Base-by-base conservation (phyloP, 148 eudicot species). In the Tetragonia tetragonoides region DNA sequence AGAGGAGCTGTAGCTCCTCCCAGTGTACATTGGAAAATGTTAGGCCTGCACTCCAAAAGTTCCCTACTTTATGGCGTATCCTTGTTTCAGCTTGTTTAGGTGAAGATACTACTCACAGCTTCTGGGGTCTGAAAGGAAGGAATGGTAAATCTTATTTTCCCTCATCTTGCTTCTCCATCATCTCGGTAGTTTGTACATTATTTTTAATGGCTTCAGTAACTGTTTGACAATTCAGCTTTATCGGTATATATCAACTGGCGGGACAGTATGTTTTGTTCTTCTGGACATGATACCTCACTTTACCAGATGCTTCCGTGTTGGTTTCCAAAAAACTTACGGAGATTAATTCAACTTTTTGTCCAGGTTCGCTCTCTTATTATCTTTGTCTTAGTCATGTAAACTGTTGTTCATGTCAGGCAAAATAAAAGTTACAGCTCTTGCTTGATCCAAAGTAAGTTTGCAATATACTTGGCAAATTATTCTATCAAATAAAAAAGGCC, bases 21-120 rank as follows among this genome's bases (percentile, higher is more conserved):
- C 99, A 95, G 78, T 93, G 97, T 87, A 95, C 99, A 66, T 80
- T 95, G 86, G 99, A 95, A 88, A 95, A 95, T 84, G 93, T 95
- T 77, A 90, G 92, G 79, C 94, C 97, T 64, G 89, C 92, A 20
- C 88, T 95, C 38, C 94, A 90, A 81, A 90, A 88, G 75, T 95
- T 91, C 80, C 95, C 99, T 75, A 91, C 95, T 59, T 78, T 95
- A 49, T 93, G 97, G 99, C 90, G 89, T 76, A 79, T 86, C 39
- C 89, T 95, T 66, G 81, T 91, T 75, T 83, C 94, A 73, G 94
- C 97, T 79, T 93, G 92, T 84, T 89, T 95, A 84, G 93, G 92
- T 77, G 94, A 95, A 82, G 96, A 91, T 81, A 75, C 87, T n/a
- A 73, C 83, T 68, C 85, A 79, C 83, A 83, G 83, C 74, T 80